Conservation (phyloP, 371 early-diverging fungal genomes). For the Quaeritorhiza haematococci region DNA sequence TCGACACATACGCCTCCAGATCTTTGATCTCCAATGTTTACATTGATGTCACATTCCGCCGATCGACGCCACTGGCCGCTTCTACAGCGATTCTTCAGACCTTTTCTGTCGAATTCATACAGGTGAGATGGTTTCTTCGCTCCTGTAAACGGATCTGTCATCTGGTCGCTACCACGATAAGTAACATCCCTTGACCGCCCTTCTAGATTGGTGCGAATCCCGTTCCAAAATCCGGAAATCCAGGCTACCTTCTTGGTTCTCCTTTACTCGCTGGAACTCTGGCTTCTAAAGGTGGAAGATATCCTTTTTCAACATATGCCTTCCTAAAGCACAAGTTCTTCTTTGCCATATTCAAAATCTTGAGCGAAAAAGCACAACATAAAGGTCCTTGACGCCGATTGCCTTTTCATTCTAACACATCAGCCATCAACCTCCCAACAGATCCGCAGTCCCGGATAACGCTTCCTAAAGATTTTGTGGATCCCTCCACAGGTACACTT, state of each 20-base stretch:
- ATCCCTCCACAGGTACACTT: not conserved
- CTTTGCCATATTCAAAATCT: too few relatives aligned
- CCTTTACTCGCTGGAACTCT: conserved; percentile 22
- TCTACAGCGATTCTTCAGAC: conserved; percentile 5
- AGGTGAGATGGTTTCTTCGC: conserved; percentile 7
- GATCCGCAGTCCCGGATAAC: conserved; percentile 14
- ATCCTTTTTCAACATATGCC: not conserved
- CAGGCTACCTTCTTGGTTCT: conserved; percentile 24
- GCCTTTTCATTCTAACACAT: too few relatives aligned
- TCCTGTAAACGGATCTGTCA: not conserved
- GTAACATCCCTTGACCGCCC: not conserved
- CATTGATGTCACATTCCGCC: conserved; percentile 1
- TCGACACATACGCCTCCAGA: conserved; percentile 1
- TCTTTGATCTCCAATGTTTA: not conserved
- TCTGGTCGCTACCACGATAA: not conserved
- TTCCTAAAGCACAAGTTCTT: not conserved
- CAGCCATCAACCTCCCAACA: conserved; percentile 19
- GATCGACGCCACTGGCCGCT: not conserved
- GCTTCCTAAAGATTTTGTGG: conserved; percentile 17
- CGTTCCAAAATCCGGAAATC: conserved; percentile 24
- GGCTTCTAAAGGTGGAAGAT: not conserved
- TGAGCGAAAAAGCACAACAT: too few relatives aligned
- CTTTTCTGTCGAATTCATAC: conserved; percentile 7
- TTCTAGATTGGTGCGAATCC: not conserved
- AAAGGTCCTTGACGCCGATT: too few relatives aligned